Evolutionary conservation across 495 filamentous ascomycete genomes (phyloP), one percentile per base, ranked within the genome.

Genomic region (Xylaria nigripes): DNA sequence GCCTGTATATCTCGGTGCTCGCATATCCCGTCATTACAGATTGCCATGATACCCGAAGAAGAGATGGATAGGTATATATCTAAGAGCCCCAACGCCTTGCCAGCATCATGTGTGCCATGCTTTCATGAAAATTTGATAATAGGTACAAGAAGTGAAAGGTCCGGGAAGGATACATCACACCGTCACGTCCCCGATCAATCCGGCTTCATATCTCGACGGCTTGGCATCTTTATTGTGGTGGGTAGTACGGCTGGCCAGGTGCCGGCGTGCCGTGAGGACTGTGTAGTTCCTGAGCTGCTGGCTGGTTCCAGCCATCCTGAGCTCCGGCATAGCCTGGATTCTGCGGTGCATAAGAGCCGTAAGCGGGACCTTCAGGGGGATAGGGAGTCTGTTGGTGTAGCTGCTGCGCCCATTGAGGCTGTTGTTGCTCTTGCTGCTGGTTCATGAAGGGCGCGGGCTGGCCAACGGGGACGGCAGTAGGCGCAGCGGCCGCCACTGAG

Each of bases 311-410:
- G 19, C 22, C 50, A 10, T 49, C 60, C 23, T 48, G 52, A 1
- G 63, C 44, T n/a, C 60, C 58, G n/a, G 49, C 13, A 41, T 63
- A 66, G 22, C 32, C 58, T 0, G 41, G 43, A 45, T 54, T 59
- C 27, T 66, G 63, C 15, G 51, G 50, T 5, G 55, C 48, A 51
- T 65, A 63, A 2, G 59, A 59, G 21, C 60, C 56, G 40, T 67
- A 64, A 7, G 48, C 45, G 21, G 46, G 47, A 16, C 38, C 53
- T 15, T 59, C 51, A 56, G 38, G 44, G 55, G 61, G 55, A 16
- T 61, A 58, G 25, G 46, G 22, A 47, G 44, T 30, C 16, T 53
- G 48, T 15, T 65, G 60, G 7, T 61, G 64, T 23, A 57, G 49
- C 45, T 67, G 64, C 41, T 62, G 61, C 18, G 32, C 48, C 57